Conservation (phyloP, 1,284 basidiomycete genomes). For the Ganoderma multipileum region DNA sequence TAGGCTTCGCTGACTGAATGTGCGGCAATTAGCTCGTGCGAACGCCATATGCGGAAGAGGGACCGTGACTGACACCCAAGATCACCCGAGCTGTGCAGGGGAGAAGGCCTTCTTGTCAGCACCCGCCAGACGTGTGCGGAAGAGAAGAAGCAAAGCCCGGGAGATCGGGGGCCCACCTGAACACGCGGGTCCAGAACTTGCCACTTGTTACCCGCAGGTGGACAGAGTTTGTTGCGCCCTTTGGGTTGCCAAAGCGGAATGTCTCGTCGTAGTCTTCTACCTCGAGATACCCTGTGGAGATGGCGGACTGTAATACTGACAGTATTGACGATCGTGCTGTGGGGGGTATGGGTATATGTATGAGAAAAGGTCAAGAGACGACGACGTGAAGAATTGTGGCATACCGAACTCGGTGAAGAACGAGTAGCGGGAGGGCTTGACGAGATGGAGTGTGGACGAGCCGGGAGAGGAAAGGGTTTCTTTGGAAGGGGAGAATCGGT, state of each 20-base stretch:
- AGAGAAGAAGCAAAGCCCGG: not conserved
- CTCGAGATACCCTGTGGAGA: conserved; percentile 65
- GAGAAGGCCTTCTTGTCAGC: not conserved
- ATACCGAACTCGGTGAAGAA: conserved; percentile 32
- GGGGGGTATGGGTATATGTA: not conserved
- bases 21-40: conserved; percentile 9
- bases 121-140: not conserved
- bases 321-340: conserved; percentile 71
- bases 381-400: conserved; percentile 1
- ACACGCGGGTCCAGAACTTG: conserved; percentile 82
- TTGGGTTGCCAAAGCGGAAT: conserved; percentile 61
- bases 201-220: conserved; percentile 71
- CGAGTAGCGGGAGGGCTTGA: conserved; percentile 22
- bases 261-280: conserved; percentile 66
- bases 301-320: conserved; percentile 62
- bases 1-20: conserved; percentile 84
- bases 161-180: conserved; percentile 54
- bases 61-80: conserved; percentile 65
- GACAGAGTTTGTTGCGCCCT: conserved; percentile 62
- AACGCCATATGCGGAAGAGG: not conserved
- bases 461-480: conserved; percentile 22
- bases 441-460: conserved; percentile 21
- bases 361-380: conserved; percentile 4
- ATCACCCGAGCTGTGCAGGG: conserved; percentile 62
- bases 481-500: conserved; percentile 24